Percentiles rank a stretch among this genome's conserved stretches.
Evolutionary conservation across 192 early-diverging fungal genomes (phyloP).

Genomic region (Coemansia sp.): DNA sequence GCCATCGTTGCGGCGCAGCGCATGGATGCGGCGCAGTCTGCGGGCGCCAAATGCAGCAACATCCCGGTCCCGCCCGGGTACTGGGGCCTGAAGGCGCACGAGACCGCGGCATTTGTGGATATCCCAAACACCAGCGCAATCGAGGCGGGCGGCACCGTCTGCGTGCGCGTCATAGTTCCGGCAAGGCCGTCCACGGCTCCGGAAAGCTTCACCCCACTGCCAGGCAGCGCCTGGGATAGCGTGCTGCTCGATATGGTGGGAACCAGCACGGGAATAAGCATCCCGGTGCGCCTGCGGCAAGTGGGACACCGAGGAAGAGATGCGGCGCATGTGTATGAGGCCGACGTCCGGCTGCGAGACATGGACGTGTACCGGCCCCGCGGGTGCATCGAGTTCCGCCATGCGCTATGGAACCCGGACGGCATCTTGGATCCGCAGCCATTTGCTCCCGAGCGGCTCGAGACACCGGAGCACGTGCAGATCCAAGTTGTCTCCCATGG

Average conservation of each 20-base stretch:
- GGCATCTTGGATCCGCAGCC: conserved; percentile 25
- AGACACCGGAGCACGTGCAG: not conserved
- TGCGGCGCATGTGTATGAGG: conserved; percentile 51
- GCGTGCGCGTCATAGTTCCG: conserved; percentile 51
- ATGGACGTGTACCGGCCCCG: conserved; percentile 37
- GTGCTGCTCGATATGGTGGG: conserved; percentile 26
- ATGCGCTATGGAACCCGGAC: conserved; percentile 55
- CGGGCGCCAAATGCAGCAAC: conserved; percentile 4
- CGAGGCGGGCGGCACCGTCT: conserved; percentile 27
- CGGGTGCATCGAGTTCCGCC: conserved; percentile 41
- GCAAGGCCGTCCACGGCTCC: not conserved
- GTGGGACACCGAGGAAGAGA: conserved; percentile 14
- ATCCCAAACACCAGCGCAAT: conserved; percentile 7
- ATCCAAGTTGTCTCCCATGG: not conserved
- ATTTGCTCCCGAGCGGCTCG: conserved; percentile 22
- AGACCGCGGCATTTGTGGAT: conserved; percentile 10
- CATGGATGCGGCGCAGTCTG: no score
- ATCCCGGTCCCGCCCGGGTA: conserved; percentile 9
- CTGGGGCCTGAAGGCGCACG: not conserved
- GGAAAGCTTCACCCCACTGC: conserved; percentile 12
- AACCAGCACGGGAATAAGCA: conserved; percentile 6
- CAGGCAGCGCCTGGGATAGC: conserved; percentile 31
- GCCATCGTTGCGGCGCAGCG: no score
- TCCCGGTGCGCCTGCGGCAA: conserved; percentile 10
- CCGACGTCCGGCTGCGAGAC: conserved; percentile 37